Conservation (phyloP, 202 grass and related monocot genomes). For the Cymbopogon flexuosus region DNA sequence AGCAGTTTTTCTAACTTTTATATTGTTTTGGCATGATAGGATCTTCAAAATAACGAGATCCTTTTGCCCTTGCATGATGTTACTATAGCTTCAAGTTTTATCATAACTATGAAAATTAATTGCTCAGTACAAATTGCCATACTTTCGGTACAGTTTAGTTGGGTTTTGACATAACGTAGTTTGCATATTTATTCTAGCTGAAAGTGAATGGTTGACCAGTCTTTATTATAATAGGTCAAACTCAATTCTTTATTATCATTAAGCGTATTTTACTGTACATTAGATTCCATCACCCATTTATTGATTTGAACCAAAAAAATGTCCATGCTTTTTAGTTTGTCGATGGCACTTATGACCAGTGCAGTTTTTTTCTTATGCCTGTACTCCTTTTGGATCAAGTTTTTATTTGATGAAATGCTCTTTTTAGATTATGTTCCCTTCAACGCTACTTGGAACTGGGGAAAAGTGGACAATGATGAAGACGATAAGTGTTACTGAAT, state of each 20-base stretch:
- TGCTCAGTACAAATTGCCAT: neutral
- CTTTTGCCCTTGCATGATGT: neutral
- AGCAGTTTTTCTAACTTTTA: conserved; percentile 19
- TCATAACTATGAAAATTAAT: neutral
- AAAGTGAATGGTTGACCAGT: neutral
- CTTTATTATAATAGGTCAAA: neutral
- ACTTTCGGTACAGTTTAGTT: neutral
- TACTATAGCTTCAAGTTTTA: neutral
- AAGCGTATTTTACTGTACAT: neutral
- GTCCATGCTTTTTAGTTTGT: neutral
- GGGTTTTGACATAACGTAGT: neutral
- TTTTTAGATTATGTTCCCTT: conserved; percentile 95
- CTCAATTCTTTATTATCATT: conserved; percentile 2
- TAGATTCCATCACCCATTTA: neutral
- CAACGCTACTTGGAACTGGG: conserved; percentile 83
- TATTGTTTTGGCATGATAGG: conserved; percentile 9
- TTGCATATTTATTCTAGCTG: neutral
- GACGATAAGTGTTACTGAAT: conserved; percentile 95
- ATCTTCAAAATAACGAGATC: neutral
- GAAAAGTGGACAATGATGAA: conserved; percentile 98
- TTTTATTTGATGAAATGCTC: conserved; percentile 27
- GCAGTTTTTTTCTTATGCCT: neutral
- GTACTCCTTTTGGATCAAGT: neutral
- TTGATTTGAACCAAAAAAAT: neutral
- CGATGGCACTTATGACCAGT: neutral